Percentiles rank a stretch among this genome's conserved stretches.
phyloP scores from a whole-genome alignment of 768 basidiomycete species.

The Pisolithus marmoratus region DNA sequence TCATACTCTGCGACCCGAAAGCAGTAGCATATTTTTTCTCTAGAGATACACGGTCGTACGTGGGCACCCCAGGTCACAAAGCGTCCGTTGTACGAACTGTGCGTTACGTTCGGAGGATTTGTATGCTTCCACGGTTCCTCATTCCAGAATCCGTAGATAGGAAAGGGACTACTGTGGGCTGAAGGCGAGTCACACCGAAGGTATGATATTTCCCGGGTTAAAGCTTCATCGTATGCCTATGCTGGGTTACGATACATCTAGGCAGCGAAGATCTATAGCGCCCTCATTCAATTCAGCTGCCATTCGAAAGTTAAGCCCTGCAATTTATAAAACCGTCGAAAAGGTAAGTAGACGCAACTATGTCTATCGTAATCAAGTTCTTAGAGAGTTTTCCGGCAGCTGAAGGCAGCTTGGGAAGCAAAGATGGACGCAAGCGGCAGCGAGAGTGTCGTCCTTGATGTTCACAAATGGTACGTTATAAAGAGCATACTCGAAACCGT shows the following conservation, averaged over 20 bases:
- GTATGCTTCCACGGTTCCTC: neutral
- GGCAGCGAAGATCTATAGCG: conserved; percentile 22
- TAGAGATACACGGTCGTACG: conserved; percentile 43
- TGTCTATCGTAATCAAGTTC: neutral
- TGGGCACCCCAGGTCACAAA: conserved; percentile 30
- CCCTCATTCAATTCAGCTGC: conserved; percentile 22
- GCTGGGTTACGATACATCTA: neutral
- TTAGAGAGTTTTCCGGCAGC: conserved; percentile 10
- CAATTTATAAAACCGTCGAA: conserved; percentile 23
- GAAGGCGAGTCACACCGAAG: neutral
- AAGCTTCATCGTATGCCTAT: neutral
- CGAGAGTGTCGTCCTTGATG: conserved; percentile 25
- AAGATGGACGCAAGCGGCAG: conserved; percentile 5
- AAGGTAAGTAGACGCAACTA: conserved; percentile 11
- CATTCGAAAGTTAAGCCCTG: conserved; percentile 15
- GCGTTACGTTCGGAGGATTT: neutral
- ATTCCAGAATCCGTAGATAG: conserved; percentile 18
- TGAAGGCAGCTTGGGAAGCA: conserved; percentile 22
- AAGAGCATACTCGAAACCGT: neutral
- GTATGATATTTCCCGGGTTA: neutral
- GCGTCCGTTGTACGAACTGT: conserved; percentile 31
- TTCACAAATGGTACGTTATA: conserved; percentile 22
- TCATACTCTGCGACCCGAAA: conserved; percentile 40
- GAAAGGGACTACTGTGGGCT: neutral
- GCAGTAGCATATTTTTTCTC: conserved; percentile 46